phyloP scores from a whole-genome alignment of 768 basidiomycete genomes.

The Boletus pseudopeckii region DNA sequence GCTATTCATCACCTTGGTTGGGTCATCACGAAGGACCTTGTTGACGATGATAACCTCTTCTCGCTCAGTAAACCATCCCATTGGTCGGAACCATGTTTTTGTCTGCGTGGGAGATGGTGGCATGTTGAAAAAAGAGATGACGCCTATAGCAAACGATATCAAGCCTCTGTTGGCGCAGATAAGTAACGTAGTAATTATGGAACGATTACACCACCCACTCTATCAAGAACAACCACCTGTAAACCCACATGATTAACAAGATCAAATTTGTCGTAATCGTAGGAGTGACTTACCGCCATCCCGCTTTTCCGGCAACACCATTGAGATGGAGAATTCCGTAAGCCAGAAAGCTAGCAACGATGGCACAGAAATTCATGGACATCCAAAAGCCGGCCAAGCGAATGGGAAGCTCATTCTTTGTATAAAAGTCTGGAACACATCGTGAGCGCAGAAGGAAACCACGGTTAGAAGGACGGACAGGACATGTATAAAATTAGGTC shows the following conservation, averaged over 20 bases:
- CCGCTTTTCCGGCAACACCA: conserved; percentile 9
- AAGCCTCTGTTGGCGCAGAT: conserved; percentile 12
- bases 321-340: conserved; percentile 49
- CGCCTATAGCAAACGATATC: conserved; percentile 50
- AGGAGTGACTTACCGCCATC: conserved; percentile 18
- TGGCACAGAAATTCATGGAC: conserved; percentile 51
- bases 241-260: neutral
- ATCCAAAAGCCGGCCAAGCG: conserved; percentile 72
- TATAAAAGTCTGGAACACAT: conserved; percentile 41
- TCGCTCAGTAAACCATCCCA: conserved; percentile 61
- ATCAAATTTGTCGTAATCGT: conserved; percentile 19
- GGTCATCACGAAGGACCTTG: conserved; percentile 61
- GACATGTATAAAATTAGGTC: conserved; percentile 61
- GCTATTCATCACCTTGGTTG: conserved; percentile 41
- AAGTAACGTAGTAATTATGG: neutral
- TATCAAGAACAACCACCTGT: conserved; percentile 36
- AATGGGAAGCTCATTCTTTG: conserved; percentile 46
- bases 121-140: conserved; percentile 55
- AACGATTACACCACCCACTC: conserved; percentile 25
- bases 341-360: conserved; percentile 61
- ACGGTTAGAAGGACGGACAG: conserved; percentile 35
- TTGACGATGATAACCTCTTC: conserved; percentile 61
- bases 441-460: neutral
- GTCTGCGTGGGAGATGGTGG: conserved; percentile 61
- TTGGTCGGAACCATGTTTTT: conserved; percentile 52